Conservation (phyloP, 768 basidiomycete genomes). For the Trametes villosa region DNA sequence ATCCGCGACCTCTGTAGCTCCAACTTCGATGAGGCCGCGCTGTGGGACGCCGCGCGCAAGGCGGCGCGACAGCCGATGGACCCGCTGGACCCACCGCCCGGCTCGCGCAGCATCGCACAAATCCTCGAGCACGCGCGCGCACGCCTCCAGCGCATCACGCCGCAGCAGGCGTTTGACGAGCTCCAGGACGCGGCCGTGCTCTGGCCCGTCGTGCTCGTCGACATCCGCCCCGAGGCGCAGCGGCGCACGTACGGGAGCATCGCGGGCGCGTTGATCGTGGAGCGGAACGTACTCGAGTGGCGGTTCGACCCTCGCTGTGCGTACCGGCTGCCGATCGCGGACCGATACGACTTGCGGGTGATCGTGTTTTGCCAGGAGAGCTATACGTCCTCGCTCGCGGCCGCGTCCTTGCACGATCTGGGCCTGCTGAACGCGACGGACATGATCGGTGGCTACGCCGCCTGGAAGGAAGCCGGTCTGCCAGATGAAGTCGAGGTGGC, state of each 20-base stretch:
- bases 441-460: constrained; percentile 72
- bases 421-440: constrained; percentile 79
- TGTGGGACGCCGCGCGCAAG: constrained; percentile 75
- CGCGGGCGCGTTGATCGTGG: constrained; percentile 70
- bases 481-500: constrained; percentile 42
- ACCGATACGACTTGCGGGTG: constrained; percentile 74
- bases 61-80: constrained; percentile 61
- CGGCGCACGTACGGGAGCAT: constrained; percentile 62
- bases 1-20: constrained; percentile 59
- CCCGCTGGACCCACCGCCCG: constrained; percentile 64
- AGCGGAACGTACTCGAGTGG: constrained; percentile 81
- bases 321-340: constrained; percentile 64
- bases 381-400: constrained; percentile 73
- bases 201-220: constrained; percentile 74
- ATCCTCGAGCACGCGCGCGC: constrained; percentile 63
- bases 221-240: constrained; percentile 71
- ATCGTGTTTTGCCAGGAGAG: constrained; percentile 81
- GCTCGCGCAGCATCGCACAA: constrained; percentile 61
- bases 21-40: constrained; percentile 64
- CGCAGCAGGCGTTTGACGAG: constrained; percentile 62
- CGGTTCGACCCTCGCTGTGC: constrained; percentile 70
- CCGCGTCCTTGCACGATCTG: constrained; percentile 66
- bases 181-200: constrained; percentile 50
- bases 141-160: constrained; percentile 64
- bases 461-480: constrained; percentile 71